phyloP scores from a whole-genome alignment of 345 rosid genomes.

The Carallia pectinifolia region DNA sequence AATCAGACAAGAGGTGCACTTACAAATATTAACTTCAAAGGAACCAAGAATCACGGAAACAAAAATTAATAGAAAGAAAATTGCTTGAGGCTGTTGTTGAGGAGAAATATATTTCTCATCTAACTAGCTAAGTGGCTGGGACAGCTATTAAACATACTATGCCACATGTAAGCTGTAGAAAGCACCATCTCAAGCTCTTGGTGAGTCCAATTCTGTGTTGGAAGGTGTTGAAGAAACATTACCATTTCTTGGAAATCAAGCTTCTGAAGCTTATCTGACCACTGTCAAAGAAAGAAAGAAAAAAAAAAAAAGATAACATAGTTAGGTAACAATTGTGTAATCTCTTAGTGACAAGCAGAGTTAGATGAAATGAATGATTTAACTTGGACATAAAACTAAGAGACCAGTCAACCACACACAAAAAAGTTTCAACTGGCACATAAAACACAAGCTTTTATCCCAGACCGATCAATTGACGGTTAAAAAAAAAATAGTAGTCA shows the following conservation, averaged over 20 bases:
- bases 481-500: background rate
- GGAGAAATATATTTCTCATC: background rate
- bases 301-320: background rate
- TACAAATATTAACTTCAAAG: background rate
- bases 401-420: background rate
- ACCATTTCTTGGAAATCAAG: constrained; percentile 98
- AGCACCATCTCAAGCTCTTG: constrained; percentile 93
- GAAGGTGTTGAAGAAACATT: constrained; percentile 96
- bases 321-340: background rate
- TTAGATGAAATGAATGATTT: background rate
- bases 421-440: background rate
- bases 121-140: constrained; percentile 59
- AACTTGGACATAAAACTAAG: background rate
- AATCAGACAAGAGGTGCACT: background rate
- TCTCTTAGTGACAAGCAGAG: background rate
- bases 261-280: constrained; percentile 87
- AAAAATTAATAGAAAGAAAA: constrained; percentile 2
- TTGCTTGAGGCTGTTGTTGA: background rate
- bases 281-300: constrained; percentile 38
- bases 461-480: background rate
- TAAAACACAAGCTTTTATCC: background rate
- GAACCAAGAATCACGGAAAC: background rate
- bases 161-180: constrained; percentile 86
- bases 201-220: constrained; percentile 81
- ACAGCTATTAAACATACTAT: constrained; percentile 82